Evolutionary conservation across 352 stramenopile species (phyloP), one percentile per base, ranked within the genome.

Genomic region (Phytophthora vignae): DNA sequence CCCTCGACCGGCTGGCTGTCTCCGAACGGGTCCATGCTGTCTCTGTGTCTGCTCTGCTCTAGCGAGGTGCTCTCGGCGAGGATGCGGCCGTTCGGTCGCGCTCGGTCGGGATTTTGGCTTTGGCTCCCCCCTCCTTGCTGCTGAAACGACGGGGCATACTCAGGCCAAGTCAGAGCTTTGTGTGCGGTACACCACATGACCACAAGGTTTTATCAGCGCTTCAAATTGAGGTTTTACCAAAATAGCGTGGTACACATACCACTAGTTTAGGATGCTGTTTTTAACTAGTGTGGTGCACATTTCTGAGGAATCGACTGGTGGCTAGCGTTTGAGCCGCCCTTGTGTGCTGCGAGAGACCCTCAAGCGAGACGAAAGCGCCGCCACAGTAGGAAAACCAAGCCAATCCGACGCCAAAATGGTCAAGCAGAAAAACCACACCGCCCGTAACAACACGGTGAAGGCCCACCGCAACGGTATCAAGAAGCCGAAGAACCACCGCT

Each of bases 351-450:
- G 15, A 12, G n/a, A 48, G n/a, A 60, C 21, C 52, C 42, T 42
- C 38, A 22, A 55, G 17, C 29, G 54, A 69, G 44, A 27, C 44
- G 29, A 53, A 62, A 61, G 17, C 29, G 59, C 29, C 55, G 44
- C 50, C 71, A 82, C 66, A 81, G 72, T 79, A 85, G 77, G 75
- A 84, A 87, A 85, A 78, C 80, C 73, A 84, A 87, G 77, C 71
- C 62, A 81, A 75, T 80, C 73, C 64, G 67, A 82, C 76, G 83
- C 75, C 67, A 92, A 80, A 74, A 95, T 95, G 88, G 88, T 95
- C 84, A 95, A 97, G 90, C 92, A 98, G 95, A 99, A 99, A 94
- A 98, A 99, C 87, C 97, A 98, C 87, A 99, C 96, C 67, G 95
- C 95, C 73, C 96, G 98, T 84, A 99, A 99, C 91, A 95, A 98